Percentiles rank a stretch among this genome's conserved stretches.
phyloP scores from a whole-genome alignment of 305 asterid species.

The Fraxinus angustifolia region DNA sequence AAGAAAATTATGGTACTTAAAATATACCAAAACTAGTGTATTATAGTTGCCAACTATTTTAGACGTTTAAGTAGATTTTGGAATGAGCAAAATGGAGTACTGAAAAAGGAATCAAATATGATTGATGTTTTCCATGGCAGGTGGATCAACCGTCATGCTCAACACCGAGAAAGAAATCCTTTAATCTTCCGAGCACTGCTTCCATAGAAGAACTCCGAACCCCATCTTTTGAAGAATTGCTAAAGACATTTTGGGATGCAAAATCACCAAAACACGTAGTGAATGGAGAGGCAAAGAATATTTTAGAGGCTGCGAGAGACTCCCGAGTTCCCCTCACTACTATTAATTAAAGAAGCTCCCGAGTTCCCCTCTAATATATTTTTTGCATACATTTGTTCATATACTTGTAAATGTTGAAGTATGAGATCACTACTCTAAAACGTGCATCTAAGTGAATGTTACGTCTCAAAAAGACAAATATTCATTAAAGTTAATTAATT shows the following conservation, averaged over 20 bases:
- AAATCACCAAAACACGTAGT: too few species aligned
- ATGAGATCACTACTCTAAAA: not conserved
- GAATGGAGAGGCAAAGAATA: conserved; percentile 35
- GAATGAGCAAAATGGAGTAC: not conserved
- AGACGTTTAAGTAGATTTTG: not conserved
- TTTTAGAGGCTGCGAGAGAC: conserved; percentile 64
- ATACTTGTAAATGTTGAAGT: not conserved
- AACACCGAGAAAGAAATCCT: conserved; percentile 70
- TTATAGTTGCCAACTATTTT: not conserved
- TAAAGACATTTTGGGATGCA: conserved; percentile 30
- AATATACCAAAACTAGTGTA: not conserved
- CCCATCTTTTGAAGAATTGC: conserved; percentile 76
- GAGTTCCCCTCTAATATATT: too few species aligned
- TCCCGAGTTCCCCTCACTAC: conserved; percentile 84
- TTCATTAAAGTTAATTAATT: not conserved
- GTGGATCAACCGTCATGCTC: conserved; percentile 93
- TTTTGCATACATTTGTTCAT: not conserved
- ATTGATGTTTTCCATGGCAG: conserved; percentile 29
- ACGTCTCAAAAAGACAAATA: not conserved
- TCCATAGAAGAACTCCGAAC: conserved; percentile 86
- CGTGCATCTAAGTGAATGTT: too few species aligned
- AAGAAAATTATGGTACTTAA: not conserved
- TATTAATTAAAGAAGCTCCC: conserved; percentile 39
- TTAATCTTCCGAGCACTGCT: conserved; percentile 69
- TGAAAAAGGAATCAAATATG: not conserved